Percentiles rank a stretch among this genome's conserved stretches.
Evolutionary conservation across 2,329 filamentous ascomycete species (phyloP).

Genomic region (Alternaria dauci): DNA sequence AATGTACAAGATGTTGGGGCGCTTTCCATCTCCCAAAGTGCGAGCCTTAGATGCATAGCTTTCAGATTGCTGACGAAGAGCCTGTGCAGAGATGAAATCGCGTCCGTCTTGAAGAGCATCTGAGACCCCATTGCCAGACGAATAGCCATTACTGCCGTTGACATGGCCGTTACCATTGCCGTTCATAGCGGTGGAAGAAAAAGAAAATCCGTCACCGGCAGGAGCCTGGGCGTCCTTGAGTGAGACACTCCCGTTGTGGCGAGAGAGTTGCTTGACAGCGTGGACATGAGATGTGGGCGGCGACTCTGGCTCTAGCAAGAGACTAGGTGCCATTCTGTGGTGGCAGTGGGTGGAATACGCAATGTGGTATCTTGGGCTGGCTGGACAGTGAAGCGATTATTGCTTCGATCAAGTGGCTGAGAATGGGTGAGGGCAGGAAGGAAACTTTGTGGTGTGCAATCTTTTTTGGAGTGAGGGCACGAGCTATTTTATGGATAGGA

Average conservation of each 20-base stretch:
- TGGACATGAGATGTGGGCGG: constrained; percentile 24
- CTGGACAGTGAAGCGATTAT: not conserved
- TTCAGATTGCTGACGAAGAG: constrained; percentile 37
- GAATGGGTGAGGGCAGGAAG: not conserved
- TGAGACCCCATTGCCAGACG: constrained; percentile 20
- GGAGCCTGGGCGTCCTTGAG: constrained; percentile 35
- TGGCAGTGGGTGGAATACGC: not conserved
- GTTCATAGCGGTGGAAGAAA: constrained; percentile 24
- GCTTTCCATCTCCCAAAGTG: constrained; percentile 37
- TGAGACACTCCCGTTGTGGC: constrained; percentile 25
- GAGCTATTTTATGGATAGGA: constrained; percentile 25
- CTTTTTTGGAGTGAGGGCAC: constrained; percentile 18
- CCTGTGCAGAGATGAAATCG: constrained; percentile 40
- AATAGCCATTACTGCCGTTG: constrained; percentile 24
- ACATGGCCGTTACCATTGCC: constrained; percentile 19
- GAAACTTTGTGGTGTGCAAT: not conserved
- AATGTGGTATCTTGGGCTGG: not conserved
- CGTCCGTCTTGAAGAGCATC: constrained; percentile 24
- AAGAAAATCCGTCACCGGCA: constrained; percentile 25
- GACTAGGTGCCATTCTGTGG: constrained; percentile 42
- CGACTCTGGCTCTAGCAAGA: constrained; percentile 38
- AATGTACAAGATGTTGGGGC: constrained; percentile 87
- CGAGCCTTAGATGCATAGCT: constrained; percentile 30
- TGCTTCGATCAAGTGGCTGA: not conserved
- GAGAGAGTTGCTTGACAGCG: constrained; percentile 28